These are phyloP conservation scores for Cutaneotrichosporon curvatum DNA, from an alignment of 1,284 basidiomycete species.

Conservation along the genomic window DNA sequence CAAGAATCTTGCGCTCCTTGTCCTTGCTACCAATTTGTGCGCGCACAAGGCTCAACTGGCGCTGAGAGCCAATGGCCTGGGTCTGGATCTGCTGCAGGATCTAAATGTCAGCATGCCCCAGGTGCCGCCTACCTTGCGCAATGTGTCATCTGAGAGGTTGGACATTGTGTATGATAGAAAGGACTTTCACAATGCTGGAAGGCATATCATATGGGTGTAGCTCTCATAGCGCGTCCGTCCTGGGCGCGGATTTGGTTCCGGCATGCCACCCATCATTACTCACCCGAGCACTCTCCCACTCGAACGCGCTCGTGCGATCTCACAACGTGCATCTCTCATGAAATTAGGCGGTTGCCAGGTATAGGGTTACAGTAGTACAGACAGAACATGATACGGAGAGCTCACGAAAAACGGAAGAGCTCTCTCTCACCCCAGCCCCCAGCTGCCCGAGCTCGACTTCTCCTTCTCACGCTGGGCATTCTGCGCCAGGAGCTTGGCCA, in stretches of 20 bases:
- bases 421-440: constrained; percentile 21
- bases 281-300: no score
- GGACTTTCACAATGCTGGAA: background rate
- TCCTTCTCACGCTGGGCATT: constrained; percentile 33
- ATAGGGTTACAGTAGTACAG: no score
- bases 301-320: no score
- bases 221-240: no score
- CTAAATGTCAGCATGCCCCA: constrained; percentile 35
- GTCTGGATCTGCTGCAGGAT: constrained; percentile 84
- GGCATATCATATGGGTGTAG: no score
- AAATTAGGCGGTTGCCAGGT: no score
- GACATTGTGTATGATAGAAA: constrained; percentile 52
- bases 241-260: no score
- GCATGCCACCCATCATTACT: no score
- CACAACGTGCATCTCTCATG: no score
- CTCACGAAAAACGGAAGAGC: no score
- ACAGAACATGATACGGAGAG: no score
- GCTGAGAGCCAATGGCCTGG: constrained; percentile 71
- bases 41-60: constrained; percentile 60
- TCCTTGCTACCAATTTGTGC: constrained; percentile 73
- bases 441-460: constrained; percentile 20
- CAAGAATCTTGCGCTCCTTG: constrained; percentile 75
- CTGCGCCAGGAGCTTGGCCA: constrained; percentile 42
- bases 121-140: constrained; percentile 59
- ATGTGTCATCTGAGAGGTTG: constrained; percentile 72